Evolutionary conservation across 257 asterid species (phyloP), one percentile per base, ranked within the genome.

Genomic region (Salvia miltiorrhiza): DNA sequence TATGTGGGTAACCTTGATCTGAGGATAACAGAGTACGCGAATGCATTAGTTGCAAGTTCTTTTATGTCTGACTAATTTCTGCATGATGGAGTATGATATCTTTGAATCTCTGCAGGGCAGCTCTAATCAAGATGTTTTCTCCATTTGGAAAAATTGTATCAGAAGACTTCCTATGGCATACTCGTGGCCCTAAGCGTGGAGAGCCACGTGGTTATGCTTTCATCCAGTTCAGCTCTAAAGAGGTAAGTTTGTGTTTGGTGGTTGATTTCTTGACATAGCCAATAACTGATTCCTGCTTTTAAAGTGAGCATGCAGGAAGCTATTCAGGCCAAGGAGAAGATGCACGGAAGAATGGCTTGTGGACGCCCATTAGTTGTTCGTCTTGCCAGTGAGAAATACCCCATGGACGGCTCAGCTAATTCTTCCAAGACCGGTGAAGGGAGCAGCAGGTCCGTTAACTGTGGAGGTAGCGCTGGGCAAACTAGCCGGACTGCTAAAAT

Each of bases 281-380:
- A 76, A 63, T 76, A 73, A 54, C 78, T 79, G 82, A 80, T 85
- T 80, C 82, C 80, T 75, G 66, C 73, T 69, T 82, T 78, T 81
- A 84, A 91, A 91, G 97, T 91, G 93, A 91, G 96, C 76, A 89
- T 87, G 96, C 95, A 92, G 97, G 98, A 90, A 82, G 98, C 97
- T 79, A 69, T 78, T 73, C 14, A 58, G 67, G 97, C 96, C 79
- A 90, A 88, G 88, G 98, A 90, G 81, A 86, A 83, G 82, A 92
- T 92, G 97, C 96, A 92, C 43, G 96, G 96, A 70, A 81, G 86
- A 78, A 77, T 77, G 87, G 92, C 89, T 1, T 77, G 82, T 14
- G 82, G 82, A 5, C 78, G 82, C 10, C 82, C 82, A 0, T 67
- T 77, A 63, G 82, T 86, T 19, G 95, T 92, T 81, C 92, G 93